Conservation (phyloP, 2,329 filamentous ascomycete species). For the Rosellinia necatrix region DNA sequence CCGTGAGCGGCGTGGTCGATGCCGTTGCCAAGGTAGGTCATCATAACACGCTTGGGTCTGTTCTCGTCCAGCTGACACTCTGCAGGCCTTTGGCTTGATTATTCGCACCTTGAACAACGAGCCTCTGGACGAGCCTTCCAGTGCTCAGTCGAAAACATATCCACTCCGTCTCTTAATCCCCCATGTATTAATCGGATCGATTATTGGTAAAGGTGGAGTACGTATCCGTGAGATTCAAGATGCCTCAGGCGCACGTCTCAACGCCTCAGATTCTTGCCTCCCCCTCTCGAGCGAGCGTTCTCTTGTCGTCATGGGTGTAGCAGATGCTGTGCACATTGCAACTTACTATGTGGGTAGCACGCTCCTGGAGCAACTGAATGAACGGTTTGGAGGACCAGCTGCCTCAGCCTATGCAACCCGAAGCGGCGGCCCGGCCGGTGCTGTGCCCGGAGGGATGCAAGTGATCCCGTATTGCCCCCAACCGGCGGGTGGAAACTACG, state of each 20-base stretch:
- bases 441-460: slow-evolving; percentile 96
- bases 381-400: slow-evolving; percentile 92
- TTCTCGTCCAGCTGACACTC: slow-evolving; percentile 24
- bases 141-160: slow-evolving; percentile 94
- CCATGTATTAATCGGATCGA: slow-evolving; percentile 96
- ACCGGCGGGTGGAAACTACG: slow-evolving; percentile 89
- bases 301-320: slow-evolving; percentile 96
- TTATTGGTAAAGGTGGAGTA: slow-evolving; percentile 95
- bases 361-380: slow-evolving; percentile 95
- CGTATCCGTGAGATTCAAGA: slow-evolving; percentile 98
- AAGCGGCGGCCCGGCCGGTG: slow-evolving; percentile 88
- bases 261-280: slow-evolving; percentile 93
- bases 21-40: slow-evolving; percentile 86
- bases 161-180: slow-evolving; percentile 93
- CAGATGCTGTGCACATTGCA: slow-evolving; percentile 97
- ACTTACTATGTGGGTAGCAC: slow-evolving; percentile 99
- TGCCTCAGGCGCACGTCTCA: slow-evolving; percentile 91
- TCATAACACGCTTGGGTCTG: slow-evolving; percentile 10
- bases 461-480: slow-evolving; percentile 98
- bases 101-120: slow-evolving; percentile 98
- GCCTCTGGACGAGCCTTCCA: slow-evolving; percentile 84
- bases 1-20: slow-evolving; percentile 94
- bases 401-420: slow-evolving; percentile 97
- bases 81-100: slow-evolving; percentile 91
- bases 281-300: slow-evolving; percentile 95